Base-by-base conservation (phyloP, 495 filamentous ascomycete genomes). In the Tuber borchii region DNA sequence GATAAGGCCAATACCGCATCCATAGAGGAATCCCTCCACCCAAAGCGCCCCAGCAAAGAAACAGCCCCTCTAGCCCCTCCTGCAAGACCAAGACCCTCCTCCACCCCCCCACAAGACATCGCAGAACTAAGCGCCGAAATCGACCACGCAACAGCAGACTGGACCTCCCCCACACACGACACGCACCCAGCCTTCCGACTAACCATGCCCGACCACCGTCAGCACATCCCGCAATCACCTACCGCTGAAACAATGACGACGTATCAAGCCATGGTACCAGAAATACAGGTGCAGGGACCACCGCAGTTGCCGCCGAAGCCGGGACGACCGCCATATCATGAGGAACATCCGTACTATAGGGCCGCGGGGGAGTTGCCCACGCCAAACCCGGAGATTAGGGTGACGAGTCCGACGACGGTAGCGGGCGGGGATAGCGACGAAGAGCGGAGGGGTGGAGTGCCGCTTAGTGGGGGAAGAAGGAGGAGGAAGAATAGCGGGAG, bases 391-490 rank as follows among this genome's bases (percentile, higher is more conserved):
- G 82, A 83, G 77, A 80, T 83, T 71, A 71, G 82, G 22, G 70
- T 83, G 0, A 83, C 81, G 42, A 80, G 77, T 34, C 82, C 82
- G 73, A 83, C 82, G 10, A 83, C 82, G 12, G 82, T 83, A 1
- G 82, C 82, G 3, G 82, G 82, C 0, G 82, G 81, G 31, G 74
- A 73, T 39, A 78, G 78, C 46, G 79, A 81, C 19, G 80, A 82
- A 7, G 75, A 77, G 70, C 69, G 68, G 71, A 73, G 73, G 71
- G 79, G 69, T 45, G 51, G 56, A 26, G 12, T 65, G 16, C 56
- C 56, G 4, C n/a, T 75, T 8, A 73, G 43, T 10, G 68, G 34
- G 5, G 76, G 73, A 20, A 71, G 77, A 48, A 69, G 61, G 12
- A 74, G 76, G 34, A 79, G 73, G 2, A 56, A 44, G 2, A 56